Conservation (phyloP, 805 yeast species). For the Saccharomycopsis sp. region DNA sequence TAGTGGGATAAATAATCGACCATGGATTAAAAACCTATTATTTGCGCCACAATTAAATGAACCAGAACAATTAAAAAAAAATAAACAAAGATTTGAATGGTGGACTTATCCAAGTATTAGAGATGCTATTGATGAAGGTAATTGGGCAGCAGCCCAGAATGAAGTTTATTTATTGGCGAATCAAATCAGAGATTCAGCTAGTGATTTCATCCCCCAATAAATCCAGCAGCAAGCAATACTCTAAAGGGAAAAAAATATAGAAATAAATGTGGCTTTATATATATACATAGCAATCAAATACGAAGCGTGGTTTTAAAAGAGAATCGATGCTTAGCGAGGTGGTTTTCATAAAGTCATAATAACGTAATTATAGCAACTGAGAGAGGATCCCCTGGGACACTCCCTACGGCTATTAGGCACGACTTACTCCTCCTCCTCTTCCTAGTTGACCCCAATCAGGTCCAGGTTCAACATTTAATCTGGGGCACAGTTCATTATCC, state of each 20-base stretch:
- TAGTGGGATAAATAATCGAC: slow-evolving; percentile 40
- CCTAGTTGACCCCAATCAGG: neutral
- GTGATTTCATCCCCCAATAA: too few species aligned
- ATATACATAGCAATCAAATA: too few species aligned
- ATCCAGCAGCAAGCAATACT: too few species aligned
- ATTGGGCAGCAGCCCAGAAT: slow-evolving; percentile 47
- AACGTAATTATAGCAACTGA: too few species aligned
- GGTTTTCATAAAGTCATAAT: too few species aligned
- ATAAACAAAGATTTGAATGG: slow-evolving; percentile 37
- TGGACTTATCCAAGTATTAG: slow-evolving; percentile 72
- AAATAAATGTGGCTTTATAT: too few species aligned
- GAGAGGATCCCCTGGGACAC: too few species aligned
- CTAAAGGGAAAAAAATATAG: too few species aligned
- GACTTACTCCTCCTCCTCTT: too few species aligned
- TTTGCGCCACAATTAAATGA: slow-evolving; percentile 63
- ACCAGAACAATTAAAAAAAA: slow-evolving; percentile 34
- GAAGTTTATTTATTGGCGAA: slow-evolving; percentile 41
- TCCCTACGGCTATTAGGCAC: too few species aligned
- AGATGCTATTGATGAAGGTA: slow-evolving; percentile 48
- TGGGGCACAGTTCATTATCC: neutral
- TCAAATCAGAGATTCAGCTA: slow-evolving; percentile 29
- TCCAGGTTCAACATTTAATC: neutral
- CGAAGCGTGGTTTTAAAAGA: too few species aligned
- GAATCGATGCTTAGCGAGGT: too few species aligned
- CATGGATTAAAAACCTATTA: slow-evolving; percentile 60